These are phyloP conservation scores for Fomitopsis pulvina DNA, from an alignment of 768 basidiomycete genomes.

Conservation along the genomic window DNA sequence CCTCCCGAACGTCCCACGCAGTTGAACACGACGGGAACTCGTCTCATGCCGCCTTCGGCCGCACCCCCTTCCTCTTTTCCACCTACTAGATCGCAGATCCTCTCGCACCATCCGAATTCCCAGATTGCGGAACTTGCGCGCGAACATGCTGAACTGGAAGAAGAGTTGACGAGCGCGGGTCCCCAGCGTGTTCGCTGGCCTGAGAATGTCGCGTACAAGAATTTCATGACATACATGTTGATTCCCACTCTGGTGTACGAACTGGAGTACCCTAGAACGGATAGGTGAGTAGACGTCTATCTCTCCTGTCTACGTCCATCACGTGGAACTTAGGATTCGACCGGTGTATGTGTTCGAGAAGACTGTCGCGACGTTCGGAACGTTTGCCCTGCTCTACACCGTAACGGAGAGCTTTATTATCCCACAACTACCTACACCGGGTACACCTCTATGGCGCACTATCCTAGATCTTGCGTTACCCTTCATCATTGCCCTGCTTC, in stretches of 20 bases:
- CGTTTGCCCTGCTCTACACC: slow-evolving; percentile 90
- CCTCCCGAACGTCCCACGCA: slow-evolving; percentile 1
- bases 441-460: slow-evolving; percentile 68
- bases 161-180: slow-evolving; percentile 71
- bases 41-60: slow-evolving; percentile 13
- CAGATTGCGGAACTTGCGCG: slow-evolving; percentile 63
- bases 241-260: slow-evolving; percentile 95
- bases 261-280: slow-evolving; percentile 91
- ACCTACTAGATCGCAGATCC: slow-evolving; percentile 29
- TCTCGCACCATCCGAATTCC: slow-evolving; percentile 61
- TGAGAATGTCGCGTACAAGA: slow-evolving; percentile 71
- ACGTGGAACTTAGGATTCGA: slow-evolving; percentile 41
- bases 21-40: slow-evolving; percentile 16
- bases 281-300: slow-evolving; percentile 41
- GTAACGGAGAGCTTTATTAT: slow-evolving; percentile 93
- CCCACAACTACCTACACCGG: slow-evolving; percentile 63
- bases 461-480: slow-evolving; percentile 85
- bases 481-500: slow-evolving; percentile 87
- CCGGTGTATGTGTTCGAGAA: slow-evolving; percentile 72
- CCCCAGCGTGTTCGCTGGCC: slow-evolving; percentile 71
- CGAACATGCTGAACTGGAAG: slow-evolving; percentile 69
- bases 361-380: slow-evolving; percentile 85
- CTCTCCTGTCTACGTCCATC: neutral
- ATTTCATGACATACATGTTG: slow-evolving; percentile 82
- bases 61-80: slow-evolving; percentile 4